Base-by-base conservation (phyloP, 176 grass and related monocot genomes). In the Carex pumila region DNA sequence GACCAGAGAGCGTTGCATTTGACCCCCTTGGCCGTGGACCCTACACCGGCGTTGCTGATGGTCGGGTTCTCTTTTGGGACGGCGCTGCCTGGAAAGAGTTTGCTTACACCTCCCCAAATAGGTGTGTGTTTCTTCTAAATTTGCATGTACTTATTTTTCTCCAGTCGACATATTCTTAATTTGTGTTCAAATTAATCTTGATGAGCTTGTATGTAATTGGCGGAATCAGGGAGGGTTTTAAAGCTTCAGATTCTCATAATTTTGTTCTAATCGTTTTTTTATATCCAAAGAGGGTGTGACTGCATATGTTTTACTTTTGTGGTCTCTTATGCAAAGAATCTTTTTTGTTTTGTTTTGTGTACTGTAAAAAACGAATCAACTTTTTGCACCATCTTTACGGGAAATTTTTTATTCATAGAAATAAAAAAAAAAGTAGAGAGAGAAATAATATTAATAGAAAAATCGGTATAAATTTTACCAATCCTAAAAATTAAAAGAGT, bases 31-130 rank as follows among this genome's bases (percentile, higher is more conserved):
- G 92, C 18, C 90, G 95, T 13, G 95, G 95, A 7, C 92, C 95
- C 0, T 98, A 94, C 89, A 94, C 95, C 58, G 91, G 95, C 66
- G 68, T 98, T 61, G 95, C 95, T 19, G 95, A 98, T 73, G 95
- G 95, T 8, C 92, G 95, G 25, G 89, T 98, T 49, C 63, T 98
- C 57, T 81, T 93, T 84, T 98, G 89, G 90, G 86, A 98, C 43
- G 92, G 95, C 61, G 55, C 85, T 2, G 85, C 84, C 45, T 98
- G 90, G 92, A 66, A 32, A 64, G 43, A 91, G 83, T 98, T 98
- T 91, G 95, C 95, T 4, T 88, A 90, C 78, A 70, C 86, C 6
- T 98, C 95, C 5, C 92, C 95, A 7, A 87, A 84, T 84, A 95
- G 95, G 92, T 91, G 69, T 14, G 12, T 45, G 36, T 22, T 19